Evolutionary conservation across 1,284 basidiomycete genomes (phyloP).

Genomic region (Ceratobasidium sp.): DNA sequence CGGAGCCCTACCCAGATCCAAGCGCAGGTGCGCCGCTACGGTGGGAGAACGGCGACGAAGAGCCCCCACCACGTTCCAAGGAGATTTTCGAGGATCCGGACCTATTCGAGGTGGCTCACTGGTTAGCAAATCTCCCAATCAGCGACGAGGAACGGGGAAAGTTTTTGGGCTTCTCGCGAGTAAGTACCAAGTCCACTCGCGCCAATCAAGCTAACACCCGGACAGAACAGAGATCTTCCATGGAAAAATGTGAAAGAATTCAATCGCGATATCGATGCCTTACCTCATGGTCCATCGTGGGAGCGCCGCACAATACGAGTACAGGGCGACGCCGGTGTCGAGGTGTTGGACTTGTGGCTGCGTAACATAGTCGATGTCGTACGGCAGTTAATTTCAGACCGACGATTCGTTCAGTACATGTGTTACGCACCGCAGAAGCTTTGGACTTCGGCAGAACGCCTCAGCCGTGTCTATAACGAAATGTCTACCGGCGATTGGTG

Average conservation of each 20-base stretch:
- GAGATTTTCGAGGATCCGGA: background rate
- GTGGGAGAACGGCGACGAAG: background rate
- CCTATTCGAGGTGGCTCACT: background rate
- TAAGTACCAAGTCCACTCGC: no score
- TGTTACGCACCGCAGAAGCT: conserved; percentile 25
- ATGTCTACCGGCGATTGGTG: conserved; percentile 39
- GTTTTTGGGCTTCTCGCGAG: no score
- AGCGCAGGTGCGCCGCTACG: background rate
- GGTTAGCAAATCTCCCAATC: conserved; percentile 8
- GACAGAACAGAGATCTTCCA: conserved; percentile 43
- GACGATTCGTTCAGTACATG: conserved; percentile 13
- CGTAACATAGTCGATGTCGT: conserved; percentile 54
- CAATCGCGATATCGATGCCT: conserved; percentile 45
- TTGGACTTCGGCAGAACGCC: background rate
- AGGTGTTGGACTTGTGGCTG: conserved; percentile 52
- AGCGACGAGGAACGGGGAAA: no score
- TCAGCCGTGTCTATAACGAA: conserved; percentile 24
- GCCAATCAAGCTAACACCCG: no score
- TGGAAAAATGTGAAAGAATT: conserved; percentile 47
- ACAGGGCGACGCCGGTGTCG: conserved; percentile 47
- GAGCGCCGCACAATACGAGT: conserved; percentile 47
- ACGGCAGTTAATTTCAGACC: conserved; percentile 46
- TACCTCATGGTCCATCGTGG: conserved; percentile 50
- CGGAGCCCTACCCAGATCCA: background rate
- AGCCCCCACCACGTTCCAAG: background rate